These are phyloP conservation scores for Euphorbia tirucalli DNA, from an alignment of 345 rosid species.

Conservation along the genomic window DNA sequence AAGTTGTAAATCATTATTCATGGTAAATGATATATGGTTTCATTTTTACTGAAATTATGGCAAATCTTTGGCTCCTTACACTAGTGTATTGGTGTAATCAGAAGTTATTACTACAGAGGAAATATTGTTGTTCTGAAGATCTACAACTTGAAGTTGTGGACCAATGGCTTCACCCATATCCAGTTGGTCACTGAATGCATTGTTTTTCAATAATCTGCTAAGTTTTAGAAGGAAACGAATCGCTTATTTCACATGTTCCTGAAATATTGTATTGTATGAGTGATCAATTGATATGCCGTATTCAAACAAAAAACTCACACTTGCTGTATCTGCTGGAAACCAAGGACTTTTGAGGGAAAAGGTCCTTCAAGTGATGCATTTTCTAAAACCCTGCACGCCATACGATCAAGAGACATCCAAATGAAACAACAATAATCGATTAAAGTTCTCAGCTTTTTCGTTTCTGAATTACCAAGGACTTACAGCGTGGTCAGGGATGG, in stretches of 20 bases:
- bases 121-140: conserved; percentile 71
- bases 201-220: conserved; percentile 68
- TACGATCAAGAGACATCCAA: neutral
- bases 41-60: neutral
- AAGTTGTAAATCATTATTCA: conserved; percentile 11
- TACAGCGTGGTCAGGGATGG: conserved; percentile 85
- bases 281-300: neutral
- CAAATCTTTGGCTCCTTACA: conserved; percentile 36
- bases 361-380: conserved; percentile 68
- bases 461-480: conserved; percentile 23
- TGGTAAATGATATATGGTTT: neutral
- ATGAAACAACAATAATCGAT: conserved; percentile 7
- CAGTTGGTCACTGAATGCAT: conserved; percentile 59
- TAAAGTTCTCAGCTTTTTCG: neutral
- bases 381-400: conserved; percentile 61
- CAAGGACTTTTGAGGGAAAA: conserved; percentile 58
- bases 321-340: conserved; percentile 69
- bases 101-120: conserved; percentile 57
- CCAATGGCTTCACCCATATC: conserved; percentile 56
- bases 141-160: conserved; percentile 56
- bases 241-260: no score
- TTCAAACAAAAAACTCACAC: conserved; percentile 52
- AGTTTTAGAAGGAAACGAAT: conserved; percentile 10
- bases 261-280: neutral
- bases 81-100: conserved; percentile 52